Evolutionary conservation across 805 yeast genomes (phyloP), one percentile per base, ranked within the genome.

Genomic region (Yarrowia sp.): DNA sequence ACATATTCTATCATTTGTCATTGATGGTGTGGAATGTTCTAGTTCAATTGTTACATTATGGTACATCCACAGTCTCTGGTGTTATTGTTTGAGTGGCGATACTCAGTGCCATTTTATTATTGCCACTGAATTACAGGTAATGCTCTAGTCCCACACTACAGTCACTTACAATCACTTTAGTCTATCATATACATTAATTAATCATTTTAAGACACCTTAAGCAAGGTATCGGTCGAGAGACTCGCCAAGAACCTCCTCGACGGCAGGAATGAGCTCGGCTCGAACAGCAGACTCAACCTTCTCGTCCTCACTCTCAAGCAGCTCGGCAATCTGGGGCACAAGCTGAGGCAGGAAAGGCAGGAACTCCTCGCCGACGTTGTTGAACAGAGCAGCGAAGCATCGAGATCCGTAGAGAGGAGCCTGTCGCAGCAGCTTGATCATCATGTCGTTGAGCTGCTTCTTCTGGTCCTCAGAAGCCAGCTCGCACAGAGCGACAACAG

Each of bases 291-390:
- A 77, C 78, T 95, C 98, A 40, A 95, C 97, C 61, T 85, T 87
- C 78, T 95, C 99, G 71, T 93, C 96, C 70, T 95, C 98, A 76
- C 93, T 98, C 76, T 95, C 99, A 71, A 95, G 83, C 69, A 95
- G 81, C 79, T 95, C 99, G 8, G 98, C 97, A 77, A 95, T 91
- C 70, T 91, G 85, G 42, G 99, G 99, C 71, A 95, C 97, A 73
- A 95, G 84, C 76, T 93, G 97, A 32, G 99, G 99, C 74, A 95
- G 83, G 81, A 90, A 84, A 42, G 89, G 82, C 72, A 95, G 84
- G 99, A 98, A 95, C 77, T 88, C 91, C 74, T 95, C 98, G 68
- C 98, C 98, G 74, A 92, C 89, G 35, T 43, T 41, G 81, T 90
- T 90, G 83, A 92, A 95, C 41, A 95, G 86, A 35, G 87, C 82